These are phyloP conservation scores for Suzukiozyma palmioleophila DNA, from an alignment of 1,139 yeast genomes.

Conservation along the genomic window DNA sequence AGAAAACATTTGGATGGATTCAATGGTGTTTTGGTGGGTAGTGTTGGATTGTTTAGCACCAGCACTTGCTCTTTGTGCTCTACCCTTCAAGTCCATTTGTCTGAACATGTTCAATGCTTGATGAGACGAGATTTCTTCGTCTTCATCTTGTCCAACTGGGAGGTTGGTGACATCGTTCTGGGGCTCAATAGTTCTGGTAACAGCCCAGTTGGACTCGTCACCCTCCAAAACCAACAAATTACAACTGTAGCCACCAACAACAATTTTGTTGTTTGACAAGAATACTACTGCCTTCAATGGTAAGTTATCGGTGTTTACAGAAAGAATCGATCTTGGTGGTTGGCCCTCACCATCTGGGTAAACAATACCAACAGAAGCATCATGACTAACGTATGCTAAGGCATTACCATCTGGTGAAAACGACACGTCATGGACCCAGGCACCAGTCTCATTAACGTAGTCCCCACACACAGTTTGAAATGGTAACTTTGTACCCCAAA, in stretches of 20 bases:
- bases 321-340: constrained; percentile 36
- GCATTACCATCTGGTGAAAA: constrained; percentile 80
- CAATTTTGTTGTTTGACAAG: constrained; percentile 58
- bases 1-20: constrained; percentile 65
- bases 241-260: constrained; percentile 92
- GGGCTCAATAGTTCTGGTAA: constrained; percentile 58
- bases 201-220: constrained; percentile 62
- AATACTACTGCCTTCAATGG: constrained; percentile 80
- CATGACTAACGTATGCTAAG: constrained; percentile 76
- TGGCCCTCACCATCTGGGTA: constrained; percentile 73
- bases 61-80: constrained; percentile 43
- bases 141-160: constrained; percentile 40
- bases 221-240: constrained; percentile 86
- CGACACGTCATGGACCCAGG: constrained; percentile 90
- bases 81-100: constrained; percentile 92
- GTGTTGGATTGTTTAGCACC: constrained; percentile 55
- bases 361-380: constrained; percentile 70
- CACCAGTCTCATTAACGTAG: constrained; percentile 68
- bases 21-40: constrained; percentile 88
- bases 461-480: constrained; percentile 93
- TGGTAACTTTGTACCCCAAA: constrained; percentile 95
- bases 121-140: constrained; percentile 61
- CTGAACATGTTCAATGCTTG: constrained; percentile 94
- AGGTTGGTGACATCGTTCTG: constrained; percentile 43
- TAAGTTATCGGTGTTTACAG: constrained; percentile 65